Percentiles rank a stretch among this genome's conserved stretches.
phyloP scores from a whole-genome alignment of 2,329 filamentous ascomycete genomes.

The Phyllosticta paracitricarpa region DNA sequence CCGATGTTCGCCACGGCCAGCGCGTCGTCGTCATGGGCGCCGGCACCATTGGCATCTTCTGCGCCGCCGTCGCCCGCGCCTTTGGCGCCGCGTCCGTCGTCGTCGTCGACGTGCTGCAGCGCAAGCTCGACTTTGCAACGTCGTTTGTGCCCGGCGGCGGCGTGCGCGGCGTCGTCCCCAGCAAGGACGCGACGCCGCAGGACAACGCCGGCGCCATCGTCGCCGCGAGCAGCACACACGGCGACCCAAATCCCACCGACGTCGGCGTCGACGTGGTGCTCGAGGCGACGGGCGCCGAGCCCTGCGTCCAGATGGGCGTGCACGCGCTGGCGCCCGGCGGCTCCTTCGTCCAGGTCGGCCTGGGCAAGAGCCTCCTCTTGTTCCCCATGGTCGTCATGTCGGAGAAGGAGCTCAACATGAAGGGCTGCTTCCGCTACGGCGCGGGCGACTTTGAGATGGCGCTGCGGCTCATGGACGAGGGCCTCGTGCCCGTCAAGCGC shows the following conservation, averaged over 20 bases:
- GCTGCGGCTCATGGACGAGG: constrained; percentile 17
- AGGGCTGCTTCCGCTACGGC: constrained; percentile 24
- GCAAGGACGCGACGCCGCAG: background rate
- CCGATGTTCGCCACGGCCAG: constrained; percentile 17
- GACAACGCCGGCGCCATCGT: constrained; percentile 8
- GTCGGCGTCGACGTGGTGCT: constrained; percentile 16
- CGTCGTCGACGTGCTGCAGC: constrained; percentile 67
- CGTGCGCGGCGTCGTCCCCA: constrained; percentile 12
- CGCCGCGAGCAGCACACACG: constrained; percentile 7
- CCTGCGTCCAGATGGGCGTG: constrained; percentile 16
- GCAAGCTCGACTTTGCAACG: constrained; percentile 64
- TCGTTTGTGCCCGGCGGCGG: constrained; percentile 45
- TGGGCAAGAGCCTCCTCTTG: constrained; percentile 10
- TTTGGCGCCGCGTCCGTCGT: constrained; percentile 71
- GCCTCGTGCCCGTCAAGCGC: constrained; percentile 18
- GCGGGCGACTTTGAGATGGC: constrained; percentile 25
- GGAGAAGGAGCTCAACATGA: constrained; percentile 16
- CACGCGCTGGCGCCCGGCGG: constrained; percentile 14
- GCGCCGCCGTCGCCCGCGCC: constrained; percentile 66
- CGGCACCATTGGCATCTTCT: constrained; percentile 62
- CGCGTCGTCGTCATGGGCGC: constrained; percentile 31
- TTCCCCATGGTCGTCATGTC: constrained; percentile 6
- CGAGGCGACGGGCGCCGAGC: constrained; percentile 18
- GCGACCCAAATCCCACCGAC: constrained; percentile 6
- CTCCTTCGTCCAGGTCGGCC: constrained; percentile 17